Base-by-base conservation (phyloP, 2,329 filamentous ascomycete genomes). In the Raffaelea deltoideospora region DNA sequence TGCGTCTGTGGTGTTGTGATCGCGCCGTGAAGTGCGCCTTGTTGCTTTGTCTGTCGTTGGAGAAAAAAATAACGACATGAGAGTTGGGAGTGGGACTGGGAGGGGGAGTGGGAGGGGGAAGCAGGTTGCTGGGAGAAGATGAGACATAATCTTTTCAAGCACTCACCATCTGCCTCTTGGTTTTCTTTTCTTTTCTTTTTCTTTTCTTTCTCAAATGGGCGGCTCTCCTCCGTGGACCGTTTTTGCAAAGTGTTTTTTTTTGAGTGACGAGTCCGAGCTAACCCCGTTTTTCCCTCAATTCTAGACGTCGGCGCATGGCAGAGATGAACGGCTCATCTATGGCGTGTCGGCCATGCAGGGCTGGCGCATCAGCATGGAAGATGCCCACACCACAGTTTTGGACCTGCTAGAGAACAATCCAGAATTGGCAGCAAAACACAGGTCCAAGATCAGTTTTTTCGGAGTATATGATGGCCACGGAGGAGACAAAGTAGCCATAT, bases 361-460 rank as follows among this genome's bases (percentile, higher is more conserved):
- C 67, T 98, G 90, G 90, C 82, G 90, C 65, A 96, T 98, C 64
- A 94, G 84, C 67, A 98, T 98, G 90, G 90, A 98, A 60, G 90
- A 98, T 58, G 78, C 90, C 45, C 90, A 98, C 64, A 84, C 83
- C 43, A 73, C 82, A 38, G 65, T 96, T 36, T 80, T 98, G 55
- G 84, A 96, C 59, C 75, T 96, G 48, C 74, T 90, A 52, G 66
- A 75, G 42, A 51, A 56, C 40, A 52, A 60, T 40, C 55, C 55
- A 42, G 56, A 77, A 38, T 67, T 73, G 20, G 64, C 75, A 47
- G 70, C 79, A 49, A 74, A 75, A 35, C 70, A 79, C 49, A 65
- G 77, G 50, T 74, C 79, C 50, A 77, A 81, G 54, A 68, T 96
- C 53, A 86, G 86, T 48, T 96, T 94, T 65, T 98, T 98, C 54